phyloP scores from a whole-genome alignment of 805 yeast species.

The Yamadazyma scolyti region DNA sequence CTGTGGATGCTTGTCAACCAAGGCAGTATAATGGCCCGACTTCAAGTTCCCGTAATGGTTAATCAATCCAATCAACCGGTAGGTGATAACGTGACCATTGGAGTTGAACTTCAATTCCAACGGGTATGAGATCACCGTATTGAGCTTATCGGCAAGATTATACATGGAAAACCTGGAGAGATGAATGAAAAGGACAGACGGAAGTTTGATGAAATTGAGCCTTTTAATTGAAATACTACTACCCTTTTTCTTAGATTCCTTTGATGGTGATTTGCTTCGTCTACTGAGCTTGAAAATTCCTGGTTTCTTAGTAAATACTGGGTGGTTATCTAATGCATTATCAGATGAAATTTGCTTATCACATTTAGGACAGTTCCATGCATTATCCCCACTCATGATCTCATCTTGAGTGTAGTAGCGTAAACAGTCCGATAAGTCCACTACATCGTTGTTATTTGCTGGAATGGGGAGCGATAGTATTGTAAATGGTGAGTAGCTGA shows the following conservation, averaged over 20 bases:
- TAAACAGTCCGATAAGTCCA: conserved; percentile 60
- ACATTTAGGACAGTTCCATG: conserved; percentile 84
- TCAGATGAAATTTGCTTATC: conserved; percentile 18
- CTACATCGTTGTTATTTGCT: conserved; percentile 18
- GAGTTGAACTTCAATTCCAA: conserved; percentile 45
- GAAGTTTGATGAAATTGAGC: conserved; percentile 29
- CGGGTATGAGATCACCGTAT: conserved; percentile 54
- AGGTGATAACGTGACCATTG: conserved; percentile 30
- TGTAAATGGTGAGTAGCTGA: conserved; percentile 59
- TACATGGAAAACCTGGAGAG: conserved; percentile 43
- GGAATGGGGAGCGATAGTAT: conserved; percentile 65
- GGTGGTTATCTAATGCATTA: conserved; percentile 27
- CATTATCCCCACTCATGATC: conserved; percentile 66
- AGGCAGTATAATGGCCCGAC: conserved; percentile 75
- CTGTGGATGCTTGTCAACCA: conserved; percentile 46
- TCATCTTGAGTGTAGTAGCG: conserved; percentile 61
- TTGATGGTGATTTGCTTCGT: conserved; percentile 33
- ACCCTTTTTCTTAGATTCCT: conserved; percentile 20
- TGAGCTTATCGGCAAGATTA: conserved; percentile 50
- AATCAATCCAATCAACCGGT: conserved; percentile 58
- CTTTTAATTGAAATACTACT: conserved; percentile 21
- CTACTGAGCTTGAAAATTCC: conserved; percentile 33
- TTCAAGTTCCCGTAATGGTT: conserved; percentile 69
- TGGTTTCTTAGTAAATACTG: conserved; percentile 33
- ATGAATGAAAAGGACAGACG: conserved; percentile 37